Evolutionary conservation across 2,329 filamentous ascomycete genomes (phyloP).

Genomic region (Pyrenophora graminea): DNA sequence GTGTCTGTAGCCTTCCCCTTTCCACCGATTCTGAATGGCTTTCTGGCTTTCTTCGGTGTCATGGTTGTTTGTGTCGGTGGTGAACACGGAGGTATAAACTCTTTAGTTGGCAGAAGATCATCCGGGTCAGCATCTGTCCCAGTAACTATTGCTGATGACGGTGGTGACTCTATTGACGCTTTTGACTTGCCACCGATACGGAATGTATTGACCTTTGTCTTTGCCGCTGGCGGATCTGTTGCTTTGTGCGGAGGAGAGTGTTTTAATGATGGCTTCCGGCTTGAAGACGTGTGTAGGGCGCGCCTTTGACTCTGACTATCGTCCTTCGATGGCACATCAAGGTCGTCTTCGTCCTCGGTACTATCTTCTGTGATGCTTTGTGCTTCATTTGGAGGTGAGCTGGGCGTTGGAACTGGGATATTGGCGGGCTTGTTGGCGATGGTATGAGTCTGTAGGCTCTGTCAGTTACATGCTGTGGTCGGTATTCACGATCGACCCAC

Average conservation of each 20-base stretch:
- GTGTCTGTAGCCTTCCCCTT: conserved; percentile 23
- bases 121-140: not conserved
- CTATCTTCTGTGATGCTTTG: not conserved
- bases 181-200: conserved; percentile 36
- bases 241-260: conserved; percentile 1
- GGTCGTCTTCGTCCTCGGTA: conserved; percentile 39
- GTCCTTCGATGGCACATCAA: conserved; percentile 40
- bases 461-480: conserved; percentile 1
- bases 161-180: conserved; percentile 5
- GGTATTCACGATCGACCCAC: conserved; percentile 3
- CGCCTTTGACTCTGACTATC: conserved; percentile 5
- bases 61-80: conserved; percentile 4
- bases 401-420: not conserved
- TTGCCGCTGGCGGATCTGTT: conserved; percentile 8
- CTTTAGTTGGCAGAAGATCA: not conserved
- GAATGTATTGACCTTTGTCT: conserved; percentile 30
- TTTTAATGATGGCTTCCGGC: conserved; percentile 13
- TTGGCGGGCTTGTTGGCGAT: conserved; percentile 1
- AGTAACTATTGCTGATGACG: not conserved
- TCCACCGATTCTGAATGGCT: conserved; percentile 41
- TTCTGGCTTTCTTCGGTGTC: conserved; percentile 22
- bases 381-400: not conserved
- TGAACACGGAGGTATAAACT: conserved; percentile 3
- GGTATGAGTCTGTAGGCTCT: conserved; percentile 16
- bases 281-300: not conserved